phyloP scores from a whole-genome alignment of 768 basidiomycete genomes.

The Austroboletus festivus region DNA sequence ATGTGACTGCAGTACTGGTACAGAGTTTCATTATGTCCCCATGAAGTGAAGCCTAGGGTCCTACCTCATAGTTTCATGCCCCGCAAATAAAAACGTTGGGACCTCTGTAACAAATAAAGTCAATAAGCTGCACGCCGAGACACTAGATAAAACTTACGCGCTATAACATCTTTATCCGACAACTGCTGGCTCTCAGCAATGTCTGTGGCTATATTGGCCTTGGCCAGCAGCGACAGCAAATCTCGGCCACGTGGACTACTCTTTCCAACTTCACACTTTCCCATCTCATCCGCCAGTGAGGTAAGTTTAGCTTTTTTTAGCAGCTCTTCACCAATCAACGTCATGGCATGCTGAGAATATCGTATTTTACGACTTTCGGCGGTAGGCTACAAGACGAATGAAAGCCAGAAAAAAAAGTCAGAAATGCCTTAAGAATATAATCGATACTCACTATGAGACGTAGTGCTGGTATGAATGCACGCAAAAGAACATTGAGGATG shows the following conservation, averaged over 20 bases:
- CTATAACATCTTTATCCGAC: conserved; percentile 58
- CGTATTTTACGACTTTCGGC: conserved; percentile 11
- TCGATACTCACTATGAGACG: conserved; percentile 36
- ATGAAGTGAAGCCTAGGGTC: not conserved
- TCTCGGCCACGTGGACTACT: conserved; percentile 40
- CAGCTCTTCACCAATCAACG: conserved; percentile 49
- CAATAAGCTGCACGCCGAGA: not conserved
- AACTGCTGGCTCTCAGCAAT: conserved; percentile 50
- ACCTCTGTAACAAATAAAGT: conserved; percentile 35
- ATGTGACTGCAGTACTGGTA: not conserved
- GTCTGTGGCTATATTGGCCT: conserved; percentile 37
- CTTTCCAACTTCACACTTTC: conserved; percentile 31
- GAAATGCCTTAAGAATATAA: not conserved
- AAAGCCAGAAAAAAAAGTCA: not conserved
- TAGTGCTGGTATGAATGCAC: conserved; percentile 35
- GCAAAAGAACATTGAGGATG: conserved; percentile 22
- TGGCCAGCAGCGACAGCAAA: conserved; percentile 41
- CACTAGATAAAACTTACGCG: conserved; percentile 36
- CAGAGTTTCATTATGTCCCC: not conserved
- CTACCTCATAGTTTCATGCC: conserved; percentile 50
- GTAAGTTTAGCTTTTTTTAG: conserved; percentile 24
- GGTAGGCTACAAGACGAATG: conserved; percentile 19
- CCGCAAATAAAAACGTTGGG: conserved; percentile 55
- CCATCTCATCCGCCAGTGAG: conserved; percentile 10
- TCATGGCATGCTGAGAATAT: conserved; percentile 40